Percentiles rank a stretch among this genome's conserved stretches.
phyloP scores from a whole-genome alignment of 2,329 filamentous ascomycete species.

The Aspergillus fischeri region DNA sequence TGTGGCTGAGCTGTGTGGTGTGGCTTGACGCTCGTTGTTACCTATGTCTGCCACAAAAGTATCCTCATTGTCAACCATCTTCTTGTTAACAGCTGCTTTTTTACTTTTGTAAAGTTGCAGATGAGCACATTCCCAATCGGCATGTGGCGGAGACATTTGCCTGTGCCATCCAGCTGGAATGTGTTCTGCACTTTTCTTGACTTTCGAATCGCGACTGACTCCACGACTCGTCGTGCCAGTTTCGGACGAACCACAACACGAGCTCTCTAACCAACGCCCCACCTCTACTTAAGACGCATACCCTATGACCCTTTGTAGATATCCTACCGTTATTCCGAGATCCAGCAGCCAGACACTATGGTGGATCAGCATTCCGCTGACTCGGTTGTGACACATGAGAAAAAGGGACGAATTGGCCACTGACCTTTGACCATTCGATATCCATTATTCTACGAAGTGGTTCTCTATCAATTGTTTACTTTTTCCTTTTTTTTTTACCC shows the following conservation, averaged over 20 bases:
- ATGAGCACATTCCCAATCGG: neutral
- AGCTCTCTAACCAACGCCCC: neutral
- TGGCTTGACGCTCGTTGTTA: neutral
- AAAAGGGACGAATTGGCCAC: constrained; percentile 1
- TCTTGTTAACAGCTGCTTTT: neutral
- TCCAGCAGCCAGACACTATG: constrained; percentile 4
- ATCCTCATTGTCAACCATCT: neutral
- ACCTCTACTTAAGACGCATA: neutral
- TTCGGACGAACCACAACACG: neutral
- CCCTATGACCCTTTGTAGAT: neutral
- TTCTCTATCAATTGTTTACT: neutral
- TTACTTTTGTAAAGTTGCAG: neutral
- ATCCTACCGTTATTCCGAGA: constrained; percentile 2
- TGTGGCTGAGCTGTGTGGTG: neutral
- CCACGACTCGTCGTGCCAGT: neutral
- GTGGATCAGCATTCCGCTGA: constrained; percentile 6
- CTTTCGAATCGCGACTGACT: neutral
- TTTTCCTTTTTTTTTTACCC: neutral
- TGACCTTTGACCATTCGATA: neutral
- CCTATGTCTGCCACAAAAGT: neutral
- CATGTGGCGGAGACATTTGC: neutral
- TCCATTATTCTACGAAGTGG: constrained; percentile 2
- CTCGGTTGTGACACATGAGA: constrained; percentile 6
- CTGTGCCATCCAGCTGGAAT: neutral
- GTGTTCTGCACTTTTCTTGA: neutral